Evolutionary conservation across 2,329 filamentous ascomycete genomes (phyloP).

Genomic region (Aspergillus piperis): DNA sequence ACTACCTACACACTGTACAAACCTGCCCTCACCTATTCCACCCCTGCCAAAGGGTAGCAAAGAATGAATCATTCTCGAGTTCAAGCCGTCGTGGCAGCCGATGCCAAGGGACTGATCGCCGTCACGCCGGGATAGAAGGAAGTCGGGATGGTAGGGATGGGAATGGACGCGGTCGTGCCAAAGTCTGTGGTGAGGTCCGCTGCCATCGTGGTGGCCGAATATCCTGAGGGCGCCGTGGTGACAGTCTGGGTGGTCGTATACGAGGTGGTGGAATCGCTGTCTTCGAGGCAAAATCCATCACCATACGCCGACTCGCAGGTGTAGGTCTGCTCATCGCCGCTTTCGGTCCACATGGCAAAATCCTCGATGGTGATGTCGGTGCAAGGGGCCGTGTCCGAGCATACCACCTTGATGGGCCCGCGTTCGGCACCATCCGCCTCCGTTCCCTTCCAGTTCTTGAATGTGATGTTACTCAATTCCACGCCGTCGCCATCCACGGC

Average conservation of each 20-base stretch:
- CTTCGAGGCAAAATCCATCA: slow-evolving; percentile 49
- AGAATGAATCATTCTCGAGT: neutral
- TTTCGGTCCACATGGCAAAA: slow-evolving; percentile 51
- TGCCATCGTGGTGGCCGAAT: slow-evolving; percentile 31
- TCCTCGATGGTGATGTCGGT: slow-evolving; percentile 53
- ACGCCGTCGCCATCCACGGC: slow-evolving; percentile 53
- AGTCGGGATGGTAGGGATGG: slow-evolving; percentile 24
- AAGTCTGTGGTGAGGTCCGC: slow-evolving; percentile 28
- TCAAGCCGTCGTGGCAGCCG: neutral
- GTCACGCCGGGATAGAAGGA: slow-evolving; percentile 35
- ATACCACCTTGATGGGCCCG: slow-evolving; percentile 57
- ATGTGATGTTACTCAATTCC: slow-evolving; percentile 54
- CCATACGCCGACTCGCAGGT: slow-evolving; percentile 54
- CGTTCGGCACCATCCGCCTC: slow-evolving; percentile 50
- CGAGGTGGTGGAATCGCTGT: slow-evolving; percentile 17
- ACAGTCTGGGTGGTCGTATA: slow-evolving; percentile 28
- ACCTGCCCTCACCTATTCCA: no score
- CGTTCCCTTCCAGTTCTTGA: slow-evolving; percentile 60
- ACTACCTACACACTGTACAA: no score
- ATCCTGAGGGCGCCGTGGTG: slow-evolving; percentile 29
- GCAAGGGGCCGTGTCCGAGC: slow-evolving; percentile 55
- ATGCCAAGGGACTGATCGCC: slow-evolving; percentile 29
- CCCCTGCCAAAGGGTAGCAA: neutral
- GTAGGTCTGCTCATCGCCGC: slow-evolving; percentile 36
- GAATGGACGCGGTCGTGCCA: slow-evolving; percentile 27